A percentile compares a stretch with the other conserved stretches of the same genome.
Conservation (phyloP, 2,329 filamentous ascomycete species). For the Epichloe elymi region DNA sequence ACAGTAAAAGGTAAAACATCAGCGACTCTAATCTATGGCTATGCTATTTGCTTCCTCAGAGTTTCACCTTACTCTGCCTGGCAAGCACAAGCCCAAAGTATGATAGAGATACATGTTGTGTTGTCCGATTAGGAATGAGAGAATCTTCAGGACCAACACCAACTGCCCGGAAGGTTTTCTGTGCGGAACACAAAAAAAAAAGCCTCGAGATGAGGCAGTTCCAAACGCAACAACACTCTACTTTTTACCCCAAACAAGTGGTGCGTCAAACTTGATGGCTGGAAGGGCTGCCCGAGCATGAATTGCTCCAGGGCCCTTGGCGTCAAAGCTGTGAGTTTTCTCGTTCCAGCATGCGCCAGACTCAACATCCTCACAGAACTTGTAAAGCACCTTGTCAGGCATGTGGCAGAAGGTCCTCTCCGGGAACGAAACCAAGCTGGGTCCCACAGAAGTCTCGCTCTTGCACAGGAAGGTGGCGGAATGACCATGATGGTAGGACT, state of each 20-base stretch:
- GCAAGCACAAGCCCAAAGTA: no score
- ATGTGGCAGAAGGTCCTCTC: constrained; percentile 3
- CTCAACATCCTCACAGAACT: background rate
- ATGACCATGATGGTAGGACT: background rate
- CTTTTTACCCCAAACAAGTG: background rate
- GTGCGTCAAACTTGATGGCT: background rate
- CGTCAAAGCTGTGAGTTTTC: background rate
- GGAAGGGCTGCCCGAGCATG: background rate
- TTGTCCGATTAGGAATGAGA: no score
- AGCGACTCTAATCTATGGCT: no score
- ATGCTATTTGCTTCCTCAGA: no score
- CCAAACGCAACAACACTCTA: no score
- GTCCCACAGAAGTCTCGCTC: background rate
- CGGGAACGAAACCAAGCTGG: background rate
- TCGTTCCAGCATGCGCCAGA: constrained; percentile 1
- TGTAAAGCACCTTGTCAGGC: constrained; percentile 1
- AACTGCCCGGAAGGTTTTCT: no score
- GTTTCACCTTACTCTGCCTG: no score
- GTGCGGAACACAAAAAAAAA: no score
- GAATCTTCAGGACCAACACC: no score
- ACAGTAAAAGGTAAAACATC: no score
- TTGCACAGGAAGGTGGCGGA: background rate
- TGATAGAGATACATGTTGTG: no score
- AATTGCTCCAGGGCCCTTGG: background rate
- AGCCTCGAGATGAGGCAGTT: no score